Percentiles rank a stretch among this genome's conserved stretches.
These are phyloP conservation scores for Fomitopsis palustris DNA, from an alignment of 1,284 basidiomycete genomes.

Conservation along the genomic window DNA sequence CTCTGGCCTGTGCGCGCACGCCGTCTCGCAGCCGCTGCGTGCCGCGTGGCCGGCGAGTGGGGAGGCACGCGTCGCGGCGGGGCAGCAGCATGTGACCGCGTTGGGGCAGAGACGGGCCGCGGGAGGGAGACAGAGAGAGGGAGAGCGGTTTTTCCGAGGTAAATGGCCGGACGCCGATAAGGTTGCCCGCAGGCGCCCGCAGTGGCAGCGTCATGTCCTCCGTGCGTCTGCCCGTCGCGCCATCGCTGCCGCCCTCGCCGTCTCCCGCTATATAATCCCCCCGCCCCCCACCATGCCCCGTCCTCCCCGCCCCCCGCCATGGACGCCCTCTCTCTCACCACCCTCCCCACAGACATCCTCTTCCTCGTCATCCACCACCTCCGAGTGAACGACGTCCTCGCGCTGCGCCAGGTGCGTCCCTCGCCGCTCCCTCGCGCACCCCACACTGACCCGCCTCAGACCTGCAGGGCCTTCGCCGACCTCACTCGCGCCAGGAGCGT, in stretches of 20 bases:
- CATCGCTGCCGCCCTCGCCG: background rate
- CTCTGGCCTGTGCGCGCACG: no score
- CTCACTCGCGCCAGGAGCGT: slow-evolving; percentile 44
- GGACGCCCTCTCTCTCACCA: background rate
- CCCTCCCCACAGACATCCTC: slow-evolving; percentile 17
- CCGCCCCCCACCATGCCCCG: background rate
- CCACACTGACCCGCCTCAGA: slow-evolving; percentile 31
- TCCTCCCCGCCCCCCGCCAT: background rate
- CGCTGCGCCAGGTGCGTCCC: slow-evolving; percentile 12
- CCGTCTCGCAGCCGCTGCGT: no score
- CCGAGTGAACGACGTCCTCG: slow-evolving; percentile 11
- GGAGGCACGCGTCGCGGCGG: background rate
- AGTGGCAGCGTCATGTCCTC: background rate
- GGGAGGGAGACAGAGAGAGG: background rate
- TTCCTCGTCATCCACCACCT: slow-evolving; percentile 14
- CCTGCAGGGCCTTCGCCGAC: slow-evolving; percentile 39
- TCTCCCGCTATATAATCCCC: background rate
- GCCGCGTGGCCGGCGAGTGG: background rate
- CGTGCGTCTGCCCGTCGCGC: background rate
- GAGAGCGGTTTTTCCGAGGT: background rate
- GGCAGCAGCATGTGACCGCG: background rate
- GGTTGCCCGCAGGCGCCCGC: background rate
- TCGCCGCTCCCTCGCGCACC: background rate
- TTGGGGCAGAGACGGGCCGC: background rate
- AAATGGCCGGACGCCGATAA: background rate